Percentiles rank a stretch among this genome's conserved stretches.
phyloP scores from a whole-genome alignment of 2,329 filamentous ascomycete species.

The Cytospora chrysosperma region DNA sequence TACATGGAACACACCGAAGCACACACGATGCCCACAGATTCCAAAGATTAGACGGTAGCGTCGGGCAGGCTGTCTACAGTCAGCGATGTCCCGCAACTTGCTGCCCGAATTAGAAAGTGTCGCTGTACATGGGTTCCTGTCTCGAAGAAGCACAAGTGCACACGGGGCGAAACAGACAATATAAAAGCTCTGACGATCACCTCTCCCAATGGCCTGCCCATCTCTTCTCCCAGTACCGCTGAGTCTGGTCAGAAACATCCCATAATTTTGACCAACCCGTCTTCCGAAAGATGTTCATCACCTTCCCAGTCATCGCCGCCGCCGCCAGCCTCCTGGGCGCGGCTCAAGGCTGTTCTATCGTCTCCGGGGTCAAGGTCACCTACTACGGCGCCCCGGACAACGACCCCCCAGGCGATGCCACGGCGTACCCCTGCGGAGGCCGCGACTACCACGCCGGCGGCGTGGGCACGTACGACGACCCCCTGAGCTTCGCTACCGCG shows the following conservation, averaged over 20 bases:
- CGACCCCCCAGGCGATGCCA: slow-evolving; percentile 35
- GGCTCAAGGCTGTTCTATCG: slow-evolving; percentile 28
- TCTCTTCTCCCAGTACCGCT: neutral
- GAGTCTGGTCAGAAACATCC: neutral
- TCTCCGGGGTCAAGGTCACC: slow-evolving; percentile 34
- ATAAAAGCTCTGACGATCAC: neutral
- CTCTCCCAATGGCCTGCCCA: neutral
- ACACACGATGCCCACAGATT: neutral
- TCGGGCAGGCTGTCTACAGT: neutral
- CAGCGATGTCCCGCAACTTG: neutral
- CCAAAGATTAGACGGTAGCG: neutral
- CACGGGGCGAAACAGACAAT: neutral
- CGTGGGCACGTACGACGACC: slow-evolving; percentile 41
- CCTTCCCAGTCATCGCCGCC: neutral
- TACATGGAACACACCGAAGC: neutral
- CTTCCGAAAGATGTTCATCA: neutral
- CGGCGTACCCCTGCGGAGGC: slow-evolving; percentile 38
- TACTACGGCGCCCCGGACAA: slow-evolving; percentile 44
- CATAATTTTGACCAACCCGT: neutral
- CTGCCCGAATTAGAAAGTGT: neutral
- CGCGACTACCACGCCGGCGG: slow-evolving; percentile 39
- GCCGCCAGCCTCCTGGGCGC: neutral
- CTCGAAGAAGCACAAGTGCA: neutral
- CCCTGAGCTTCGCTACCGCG: slow-evolving; percentile 44
- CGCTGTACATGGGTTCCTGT: neutral